Conservation (phyloP, 2,329 filamentous ascomycete genomes). For the Aspergillus japonicus region DNA sequence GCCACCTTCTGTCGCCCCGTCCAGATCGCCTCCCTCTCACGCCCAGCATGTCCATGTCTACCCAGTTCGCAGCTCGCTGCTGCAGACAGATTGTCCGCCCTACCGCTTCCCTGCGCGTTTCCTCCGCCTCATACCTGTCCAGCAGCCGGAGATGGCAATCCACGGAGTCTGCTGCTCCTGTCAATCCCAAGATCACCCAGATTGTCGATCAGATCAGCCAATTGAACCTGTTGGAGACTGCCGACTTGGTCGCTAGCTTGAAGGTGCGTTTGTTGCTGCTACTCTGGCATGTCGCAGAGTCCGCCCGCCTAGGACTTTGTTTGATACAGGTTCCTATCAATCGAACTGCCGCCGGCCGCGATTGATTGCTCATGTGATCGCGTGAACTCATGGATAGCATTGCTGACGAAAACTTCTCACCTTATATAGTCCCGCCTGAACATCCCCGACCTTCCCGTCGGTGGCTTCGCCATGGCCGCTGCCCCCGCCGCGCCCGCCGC, state of each 20-base stretch:
- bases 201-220: conserved; percentile 99
- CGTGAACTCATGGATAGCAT: neutral
- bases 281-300: conserved; percentile 1
- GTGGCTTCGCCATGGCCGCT: conserved; percentile 76
- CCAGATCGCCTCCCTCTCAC: conserved; percentile 10
- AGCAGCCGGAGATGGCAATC: conserved; percentile 79
- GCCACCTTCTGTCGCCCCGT: conserved; percentile 6
- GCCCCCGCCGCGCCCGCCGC: conserved; percentile 60
- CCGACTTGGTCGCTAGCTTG: conserved; percentile 87
- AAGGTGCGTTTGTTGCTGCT: conserved; percentile 64
- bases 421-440: conserved; percentile 76
- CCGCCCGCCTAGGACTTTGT: neutral
- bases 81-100: conserved; percentile 44
- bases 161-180: conserved; percentile 64
- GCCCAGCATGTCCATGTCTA: conserved; percentile 41
- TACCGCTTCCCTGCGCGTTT: conserved; percentile 42
- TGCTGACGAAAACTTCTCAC: conserved; percentile 2
- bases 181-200: conserved; percentile 84
- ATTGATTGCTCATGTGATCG: neutral
- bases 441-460: conserved; percentile 95
- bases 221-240: conserved; percentile 95
- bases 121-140: conserved; percentile 40
- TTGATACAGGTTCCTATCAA: neutral
- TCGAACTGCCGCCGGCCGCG: neutral
- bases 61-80: conserved; percentile 43